Percentiles rank a stretch among this genome's conserved stretches.
phyloP scores from a whole-genome alignment of 2,329 filamentous ascomycete genomes.

The Trichoderma pleuroti region DNA sequence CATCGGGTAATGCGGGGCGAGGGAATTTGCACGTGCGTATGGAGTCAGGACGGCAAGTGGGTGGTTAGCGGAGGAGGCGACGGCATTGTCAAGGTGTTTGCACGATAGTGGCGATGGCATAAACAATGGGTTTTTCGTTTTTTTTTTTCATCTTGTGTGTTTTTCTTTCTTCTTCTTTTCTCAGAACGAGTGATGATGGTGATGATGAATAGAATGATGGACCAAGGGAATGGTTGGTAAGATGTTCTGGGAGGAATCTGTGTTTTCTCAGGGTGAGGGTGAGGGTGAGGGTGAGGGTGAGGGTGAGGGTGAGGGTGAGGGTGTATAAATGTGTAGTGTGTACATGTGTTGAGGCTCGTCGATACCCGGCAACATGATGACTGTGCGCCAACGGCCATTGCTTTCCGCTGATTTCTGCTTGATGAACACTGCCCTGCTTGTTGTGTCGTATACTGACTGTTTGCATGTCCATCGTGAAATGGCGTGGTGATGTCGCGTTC shows the following conservation, averaged over 20 bases:
- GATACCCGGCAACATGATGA: slow-evolving; percentile 32
- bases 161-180: background rate
- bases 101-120: slow-evolving; percentile 41
- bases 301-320: too few species aligned
- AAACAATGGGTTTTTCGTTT: background rate
- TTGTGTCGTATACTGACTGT: background rate
- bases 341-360: slow-evolving; percentile 26
- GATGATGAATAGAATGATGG: slow-evolving; percentile 13
- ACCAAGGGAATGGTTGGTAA: background rate
- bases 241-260: background rate
- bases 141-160: background rate
- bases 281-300: too few species aligned
- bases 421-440: background rate
- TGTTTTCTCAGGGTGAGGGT: background rate
- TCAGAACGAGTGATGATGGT: background rate
- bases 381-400: background rate
- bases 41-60: slow-evolving; percentile 93
- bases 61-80: slow-evolving; percentile 94
- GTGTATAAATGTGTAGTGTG: slow-evolving; percentile 16
- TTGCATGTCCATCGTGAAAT: background rate
- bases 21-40: slow-evolving; percentile 89
- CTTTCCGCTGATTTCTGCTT: background rate
- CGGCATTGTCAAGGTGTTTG: slow-evolving; percentile 91
- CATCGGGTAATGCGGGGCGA: slow-evolving; percentile 95
- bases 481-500: background rate